These are phyloP conservation scores for Lentinula sp. DNA, from an alignment of 768 basidiomycete species.

Conservation along the genomic window DNA sequence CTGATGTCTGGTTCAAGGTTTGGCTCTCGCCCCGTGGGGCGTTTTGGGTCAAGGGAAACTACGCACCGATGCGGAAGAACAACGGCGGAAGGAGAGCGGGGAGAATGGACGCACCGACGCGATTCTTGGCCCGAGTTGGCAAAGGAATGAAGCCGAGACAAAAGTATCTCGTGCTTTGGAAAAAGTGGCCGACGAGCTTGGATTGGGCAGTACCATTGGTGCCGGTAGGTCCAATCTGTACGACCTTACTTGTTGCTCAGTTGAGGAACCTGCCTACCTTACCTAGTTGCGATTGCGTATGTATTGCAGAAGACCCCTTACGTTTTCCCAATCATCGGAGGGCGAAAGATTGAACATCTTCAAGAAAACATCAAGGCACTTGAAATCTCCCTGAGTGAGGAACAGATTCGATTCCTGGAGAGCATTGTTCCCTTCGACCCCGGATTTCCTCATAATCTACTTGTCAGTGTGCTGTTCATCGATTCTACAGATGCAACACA, in stretches of 20 bases:
- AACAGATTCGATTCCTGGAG: conserved; percentile 43
- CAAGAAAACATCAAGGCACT: conserved; percentile 45
- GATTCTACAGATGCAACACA: background rate
- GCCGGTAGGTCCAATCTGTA: conserved; percentile 29
- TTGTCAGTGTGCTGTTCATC: conserved; percentile 20
- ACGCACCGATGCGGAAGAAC: conserved; percentile 9
- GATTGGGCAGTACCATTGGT: conserved; percentile 35
- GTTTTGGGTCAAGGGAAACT: no score
- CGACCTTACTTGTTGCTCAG: background rate
- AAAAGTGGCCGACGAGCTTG: conserved; percentile 44
- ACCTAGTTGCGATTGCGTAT: conserved; percentile 35
- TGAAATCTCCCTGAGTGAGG: conserved; percentile 34
- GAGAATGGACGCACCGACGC: conserved; percentile 24
- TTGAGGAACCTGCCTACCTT: background rate
- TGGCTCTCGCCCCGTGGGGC: conserved; percentile 19
- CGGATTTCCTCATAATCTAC: conserved; percentile 35
- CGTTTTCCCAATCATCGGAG: no score
- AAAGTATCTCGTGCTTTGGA: conserved; percentile 38
- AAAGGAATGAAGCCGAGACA: conserved; percentile 38
- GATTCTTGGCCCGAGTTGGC: conserved; percentile 34
- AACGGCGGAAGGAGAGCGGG: conserved; percentile 15
- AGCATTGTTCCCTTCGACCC: conserved; percentile 33
- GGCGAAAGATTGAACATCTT: conserved; percentile 46
- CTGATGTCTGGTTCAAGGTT: conserved; percentile 19
- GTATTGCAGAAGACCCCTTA: conserved; percentile 33